Percentiles rank a stretch among this genome's conserved stretches.
These are phyloP conservation scores for Pseudozyma sp. DNA, from an alignment of 1,284 basidiomycete species.

Conservation along the genomic window DNA sequence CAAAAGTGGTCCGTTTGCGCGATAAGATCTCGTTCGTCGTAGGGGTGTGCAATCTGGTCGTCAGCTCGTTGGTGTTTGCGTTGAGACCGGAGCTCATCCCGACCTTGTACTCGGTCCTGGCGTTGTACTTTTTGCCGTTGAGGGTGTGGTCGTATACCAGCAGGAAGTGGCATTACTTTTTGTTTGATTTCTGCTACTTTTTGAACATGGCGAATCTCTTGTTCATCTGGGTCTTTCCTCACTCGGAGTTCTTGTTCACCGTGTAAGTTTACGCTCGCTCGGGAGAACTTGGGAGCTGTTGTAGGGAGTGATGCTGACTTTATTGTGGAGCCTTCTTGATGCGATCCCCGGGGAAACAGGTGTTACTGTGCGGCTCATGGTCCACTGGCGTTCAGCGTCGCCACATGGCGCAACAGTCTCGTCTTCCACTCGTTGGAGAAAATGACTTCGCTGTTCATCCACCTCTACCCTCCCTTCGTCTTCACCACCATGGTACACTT, in stretches of 20 bases:
- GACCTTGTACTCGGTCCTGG: constrained; percentile 80
- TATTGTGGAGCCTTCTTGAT: not conserved
- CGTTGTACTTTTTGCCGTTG: constrained; percentile 80
- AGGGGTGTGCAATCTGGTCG: constrained; percentile 75
- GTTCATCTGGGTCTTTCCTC: constrained; percentile 59
- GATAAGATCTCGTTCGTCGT: constrained; percentile 81
- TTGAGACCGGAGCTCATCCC: constrained; percentile 81
- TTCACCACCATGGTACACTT: constrained; percentile 88
- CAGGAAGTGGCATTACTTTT: constrained; percentile 76
- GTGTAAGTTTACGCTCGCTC: constrained; percentile 21
- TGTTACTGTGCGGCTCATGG: constrained; percentile 70
- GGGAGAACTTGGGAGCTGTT: too few species aligned
- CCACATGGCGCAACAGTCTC: constrained; percentile 85
- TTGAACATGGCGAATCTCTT: constrained; percentile 84
- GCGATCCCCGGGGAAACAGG: not conserved
- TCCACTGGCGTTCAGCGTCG: constrained; percentile 88
- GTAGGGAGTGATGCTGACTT: too few species aligned
- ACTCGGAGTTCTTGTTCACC: constrained; percentile 54
- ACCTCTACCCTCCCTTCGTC: constrained; percentile 74
- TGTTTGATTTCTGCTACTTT: constrained; percentile 77
- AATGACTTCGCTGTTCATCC: constrained; percentile 74
- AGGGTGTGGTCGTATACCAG: constrained; percentile 75
- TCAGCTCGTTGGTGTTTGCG: constrained; percentile 79
- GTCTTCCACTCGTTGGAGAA: constrained; percentile 93
- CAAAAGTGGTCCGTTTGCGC: constrained; percentile 81